Percentiles rank a stretch among this genome's conserved stretches.
phyloP scores from a whole-genome alignment of 805 yeast genomes.

The Saturnispora halmiae region DNA sequence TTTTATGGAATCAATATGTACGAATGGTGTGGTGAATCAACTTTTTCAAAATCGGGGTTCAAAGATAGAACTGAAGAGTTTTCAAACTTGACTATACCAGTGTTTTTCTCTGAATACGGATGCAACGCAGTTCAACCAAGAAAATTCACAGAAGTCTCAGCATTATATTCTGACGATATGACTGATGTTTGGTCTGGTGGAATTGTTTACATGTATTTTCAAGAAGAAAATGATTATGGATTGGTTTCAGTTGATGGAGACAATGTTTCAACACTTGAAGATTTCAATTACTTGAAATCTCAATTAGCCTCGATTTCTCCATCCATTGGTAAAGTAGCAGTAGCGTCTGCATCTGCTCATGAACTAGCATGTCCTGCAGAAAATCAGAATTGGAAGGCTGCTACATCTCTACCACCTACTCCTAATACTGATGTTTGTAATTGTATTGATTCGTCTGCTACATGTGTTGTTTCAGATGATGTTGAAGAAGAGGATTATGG shows the following conservation, averaged over 20 bases:
- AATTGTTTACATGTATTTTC: constrained; percentile 83
- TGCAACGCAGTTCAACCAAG: constrained; percentile 72
- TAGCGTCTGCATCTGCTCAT: constrained; percentile 30
- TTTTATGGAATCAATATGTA: constrained; percentile 82
- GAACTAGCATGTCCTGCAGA: constrained; percentile 40
- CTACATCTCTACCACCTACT: constrained; percentile 65
- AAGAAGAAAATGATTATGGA: constrained; percentile 79
- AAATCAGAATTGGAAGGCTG: constrained; percentile 55
- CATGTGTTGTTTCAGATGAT: constrained; percentile 49
- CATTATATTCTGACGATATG: constrained; percentile 62
- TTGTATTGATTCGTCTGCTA: constrained; percentile 44
- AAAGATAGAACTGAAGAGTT: constrained; percentile 63
- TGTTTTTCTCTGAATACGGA: constrained; percentile 84
- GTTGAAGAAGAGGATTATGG: constrained; percentile 50
- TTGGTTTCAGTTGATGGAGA: constrained; percentile 47
- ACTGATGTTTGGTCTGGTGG: constrained; percentile 93
- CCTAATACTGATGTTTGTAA: constrained; percentile 60
- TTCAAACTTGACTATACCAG: constrained; percentile 63
- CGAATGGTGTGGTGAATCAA: constrained; percentile 74
- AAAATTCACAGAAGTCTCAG: constrained; percentile 62
- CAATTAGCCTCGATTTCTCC: constrained; percentile 49
- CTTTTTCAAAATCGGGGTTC: constrained; percentile 58
- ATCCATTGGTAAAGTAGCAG: constrained; percentile 31
- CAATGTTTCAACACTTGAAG: constrained; percentile 49
- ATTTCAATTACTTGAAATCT: constrained; percentile 47